Base-by-base conservation (phyloP, 148 eudicot genomes). In the Camellia granthamiana region DNA sequence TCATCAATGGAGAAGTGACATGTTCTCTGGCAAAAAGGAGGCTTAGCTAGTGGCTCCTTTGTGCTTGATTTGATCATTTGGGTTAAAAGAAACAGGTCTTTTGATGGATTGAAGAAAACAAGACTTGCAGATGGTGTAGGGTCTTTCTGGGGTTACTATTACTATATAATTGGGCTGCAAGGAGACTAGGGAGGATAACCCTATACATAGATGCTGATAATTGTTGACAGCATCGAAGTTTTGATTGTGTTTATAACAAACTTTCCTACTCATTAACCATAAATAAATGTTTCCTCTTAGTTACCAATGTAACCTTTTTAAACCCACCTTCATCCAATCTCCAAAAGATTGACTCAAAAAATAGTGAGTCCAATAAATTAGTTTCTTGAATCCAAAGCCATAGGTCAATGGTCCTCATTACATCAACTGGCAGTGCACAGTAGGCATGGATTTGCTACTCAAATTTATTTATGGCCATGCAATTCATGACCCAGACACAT, bases 401-500 rank as follows among this genome's bases (percentile, higher is more conserved):
- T 13, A 21, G 10, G 61, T 16, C 16, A 49, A 73, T 12, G 6
- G 47, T 74, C 41, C 77, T 9, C 44, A 23, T 72, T 64, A 58
- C 80, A 55, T 19, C 21, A 23, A 80, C 47, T 64, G 59, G 52
- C 51, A 52, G 65, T 7, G 5, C 38, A 80, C 46, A n/a, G 7
- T 49, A 41, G 9, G 52, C 43, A 63, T 15, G 8, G 41, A 42
- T n/a, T 42, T 55, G 59, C 76, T 15, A 74, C 55, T 64, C 44
- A 15, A 77, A 46, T 58, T 75, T 43, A 43, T 30, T 42, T n/a
- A 61, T 16, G 16, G 51, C 74, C 38, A 49, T 18, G 41, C 69
- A 65, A 18, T 78, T 78, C 19, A 80, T 56, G 47, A 21, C 6
- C 41, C 63, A 58, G 49, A 56, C 63, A 23, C 3, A 43, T 75